Conservation (phyloP, 1,284 basidiomycete species). For the Entoloma clypeatum region DNA sequence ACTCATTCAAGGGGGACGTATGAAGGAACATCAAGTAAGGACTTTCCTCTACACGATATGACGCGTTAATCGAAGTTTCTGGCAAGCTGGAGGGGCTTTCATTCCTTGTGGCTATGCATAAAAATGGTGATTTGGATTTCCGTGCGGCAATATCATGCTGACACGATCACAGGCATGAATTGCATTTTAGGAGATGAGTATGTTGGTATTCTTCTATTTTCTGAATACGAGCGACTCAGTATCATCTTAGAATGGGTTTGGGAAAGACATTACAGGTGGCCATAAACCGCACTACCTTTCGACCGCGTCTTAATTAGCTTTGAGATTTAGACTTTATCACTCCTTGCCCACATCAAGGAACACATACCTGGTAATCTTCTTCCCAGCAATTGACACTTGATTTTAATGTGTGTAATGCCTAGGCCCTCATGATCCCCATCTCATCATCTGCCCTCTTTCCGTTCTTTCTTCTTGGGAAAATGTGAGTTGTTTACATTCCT, state of each 20-base stretch:
- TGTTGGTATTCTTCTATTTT: conserved; percentile 19
- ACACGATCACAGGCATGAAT: conserved; percentile 43
- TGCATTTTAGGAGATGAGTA: conserved; percentile 60
- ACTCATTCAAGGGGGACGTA: conserved; percentile 41
- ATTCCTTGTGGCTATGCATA: conserved; percentile 52
- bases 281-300: neutral
- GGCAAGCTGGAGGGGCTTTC: conserved; percentile 48
- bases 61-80: neutral
- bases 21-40: conserved; percentile 58
- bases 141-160: neutral
- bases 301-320: neutral
- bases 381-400: conserved; percentile 3
- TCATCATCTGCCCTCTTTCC: conserved; percentile 60
- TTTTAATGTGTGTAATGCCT: neutral
- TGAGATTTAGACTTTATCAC: conserved; percentile 45
- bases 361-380: conserved; percentile 28
- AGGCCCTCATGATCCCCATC: conserved; percentile 45
- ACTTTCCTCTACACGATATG: conserved; percentile 2
- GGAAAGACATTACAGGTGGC: conserved; percentile 61
- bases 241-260: conserved; percentile 51
- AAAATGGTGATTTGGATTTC: conserved; percentile 41
- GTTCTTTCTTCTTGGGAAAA: conserved; percentile 56
- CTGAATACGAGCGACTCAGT: conserved; percentile 6
- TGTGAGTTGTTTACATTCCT: conserved; percentile 26
- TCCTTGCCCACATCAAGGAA: conserved; percentile 55